Percentiles rank a stretch among this genome's conserved stretches.
phyloP scores from a whole-genome alignment of 345 rosid species.

The Linum usitatissimum region DNA sequence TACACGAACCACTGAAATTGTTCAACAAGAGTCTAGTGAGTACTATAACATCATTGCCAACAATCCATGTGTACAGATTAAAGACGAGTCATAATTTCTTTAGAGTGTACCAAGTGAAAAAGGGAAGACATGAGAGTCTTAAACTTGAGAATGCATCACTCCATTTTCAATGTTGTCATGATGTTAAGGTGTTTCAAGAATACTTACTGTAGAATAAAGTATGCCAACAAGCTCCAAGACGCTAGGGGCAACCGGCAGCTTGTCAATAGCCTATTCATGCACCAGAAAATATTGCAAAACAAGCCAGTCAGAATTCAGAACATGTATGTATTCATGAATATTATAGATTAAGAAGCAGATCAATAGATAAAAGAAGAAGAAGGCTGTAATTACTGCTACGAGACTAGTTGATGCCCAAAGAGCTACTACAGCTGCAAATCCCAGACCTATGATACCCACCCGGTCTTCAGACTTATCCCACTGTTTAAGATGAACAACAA shows the following conservation, averaged over 20 bases:
- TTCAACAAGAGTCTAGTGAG: conserved; percentile 14
- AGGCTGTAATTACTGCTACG: conserved; percentile 34
- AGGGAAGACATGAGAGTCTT: not conserved
- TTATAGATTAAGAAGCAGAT: not conserved
- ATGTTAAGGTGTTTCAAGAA: not conserved
- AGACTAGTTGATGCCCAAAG: conserved; percentile 72
- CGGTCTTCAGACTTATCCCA: conserved; percentile 82
- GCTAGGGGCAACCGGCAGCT: conserved; percentile 59
- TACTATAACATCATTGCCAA: not conserved
- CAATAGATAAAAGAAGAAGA: not conserved
- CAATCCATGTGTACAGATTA: not conserved
- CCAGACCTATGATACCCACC: conserved; percentile 58
- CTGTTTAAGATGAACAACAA: conserved; percentile 23
- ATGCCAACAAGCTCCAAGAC: conserved; percentile 67
- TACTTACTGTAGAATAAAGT: conserved; percentile 58
- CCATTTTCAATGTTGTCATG: too few relatives aligned
- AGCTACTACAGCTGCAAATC: conserved; percentile 59
- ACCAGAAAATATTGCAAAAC: conserved; percentile 4
- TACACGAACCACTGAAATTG: conserved; percentile 74
- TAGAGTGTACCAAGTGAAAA: not conserved
- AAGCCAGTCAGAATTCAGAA: conserved; percentile 5
- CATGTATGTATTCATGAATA: not conserved
- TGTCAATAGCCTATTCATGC: conserved; percentile 52
- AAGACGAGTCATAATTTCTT: not conserved
- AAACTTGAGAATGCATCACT: not conserved